Percentiles rank a stretch among this genome's conserved stretches.
Evolutionary conservation across 345 rosid genomes (phyloP).

Genomic region (Iberis pinnata): DNA sequence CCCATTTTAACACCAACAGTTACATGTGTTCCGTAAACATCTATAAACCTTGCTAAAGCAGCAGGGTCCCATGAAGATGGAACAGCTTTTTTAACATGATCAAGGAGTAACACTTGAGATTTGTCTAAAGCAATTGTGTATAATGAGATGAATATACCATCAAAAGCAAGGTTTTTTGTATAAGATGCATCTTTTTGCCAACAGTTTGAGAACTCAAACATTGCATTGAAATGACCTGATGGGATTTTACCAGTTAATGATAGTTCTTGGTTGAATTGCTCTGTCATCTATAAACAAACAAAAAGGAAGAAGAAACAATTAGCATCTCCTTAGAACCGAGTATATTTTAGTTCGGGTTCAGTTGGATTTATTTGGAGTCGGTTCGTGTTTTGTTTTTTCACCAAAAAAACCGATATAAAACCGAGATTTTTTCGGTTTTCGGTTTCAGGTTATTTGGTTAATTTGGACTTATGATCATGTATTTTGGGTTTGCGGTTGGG

Average conservation of each 20-base stretch:
- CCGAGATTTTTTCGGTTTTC: too few species aligned
- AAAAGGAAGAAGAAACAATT: neutral
- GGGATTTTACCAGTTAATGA: constrained; percentile 89
- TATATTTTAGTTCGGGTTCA: too few species aligned
- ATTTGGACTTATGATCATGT: too few species aligned
- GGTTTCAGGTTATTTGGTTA: too few species aligned
- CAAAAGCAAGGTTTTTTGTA: constrained; percentile 89
- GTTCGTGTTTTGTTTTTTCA: too few species aligned
- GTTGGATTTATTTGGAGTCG: too few species aligned
- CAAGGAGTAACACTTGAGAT: constrained; percentile 64
- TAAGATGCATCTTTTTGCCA: constrained; percentile 94
- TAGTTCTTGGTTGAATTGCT: constrained; percentile 87
- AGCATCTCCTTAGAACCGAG: too few species aligned
- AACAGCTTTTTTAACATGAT: constrained; percentile 73
- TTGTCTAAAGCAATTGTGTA: constrained; percentile 82
- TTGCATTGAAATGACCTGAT: constrained; percentile 77
- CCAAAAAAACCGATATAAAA: too few species aligned
- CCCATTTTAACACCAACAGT: constrained; percentile 91
- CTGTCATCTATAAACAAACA: constrained; percentile 62
- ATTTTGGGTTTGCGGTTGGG: too few species aligned
- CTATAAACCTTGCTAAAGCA: constrained; percentile 82
- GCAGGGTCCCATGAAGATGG: constrained; percentile 92
- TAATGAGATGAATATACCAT: constrained; percentile 76
- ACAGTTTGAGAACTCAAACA: constrained; percentile 82
- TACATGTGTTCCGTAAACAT: constrained; percentile 78